A percentile compares a stretch with the other conserved stretches of the same genome.
Evolutionary conservation across 352 stramenopile species (phyloP).

Genomic region (Plasmopara halstedii): DNA sequence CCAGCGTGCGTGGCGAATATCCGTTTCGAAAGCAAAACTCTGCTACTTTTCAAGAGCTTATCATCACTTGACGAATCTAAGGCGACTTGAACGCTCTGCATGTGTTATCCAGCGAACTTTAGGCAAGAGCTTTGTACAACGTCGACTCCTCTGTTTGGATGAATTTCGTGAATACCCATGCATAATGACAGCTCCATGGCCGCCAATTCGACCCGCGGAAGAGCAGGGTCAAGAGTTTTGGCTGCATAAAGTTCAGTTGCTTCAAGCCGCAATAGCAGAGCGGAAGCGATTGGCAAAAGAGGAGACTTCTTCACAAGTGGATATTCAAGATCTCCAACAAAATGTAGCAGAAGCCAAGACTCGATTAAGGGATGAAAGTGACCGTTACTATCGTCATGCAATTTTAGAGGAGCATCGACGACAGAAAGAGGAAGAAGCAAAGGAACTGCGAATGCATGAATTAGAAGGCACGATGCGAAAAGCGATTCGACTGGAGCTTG

Average conservation of each 20-base stretch:
- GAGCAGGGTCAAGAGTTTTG: slow-evolving; percentile 17
- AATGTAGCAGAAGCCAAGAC: slow-evolving; percentile 22
- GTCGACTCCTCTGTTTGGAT: slow-evolving; percentile 16
- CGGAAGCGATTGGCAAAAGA: slow-evolving; percentile 22
- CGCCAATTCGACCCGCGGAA: slow-evolving; percentile 2
- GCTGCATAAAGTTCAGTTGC: slow-evolving; percentile 8
- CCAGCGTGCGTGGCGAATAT: slow-evolving; percentile 41
- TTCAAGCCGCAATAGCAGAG: slow-evolving; percentile 13
- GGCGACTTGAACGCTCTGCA: slow-evolving; percentile 26
- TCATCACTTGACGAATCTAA: slow-evolving; percentile 22
- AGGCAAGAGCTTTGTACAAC: slow-evolving; percentile 17
- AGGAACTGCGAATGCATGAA: slow-evolving; percentile 28
- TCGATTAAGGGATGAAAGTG: slow-evolving; percentile 25
- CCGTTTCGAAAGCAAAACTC: slow-evolving; percentile 30
- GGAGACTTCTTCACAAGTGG: slow-evolving; percentile 18
- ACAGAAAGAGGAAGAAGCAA: slow-evolving; percentile 39
- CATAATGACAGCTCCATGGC: slow-evolving; percentile 14
- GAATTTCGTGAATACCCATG: slow-evolving; percentile 26
- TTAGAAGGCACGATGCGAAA: slow-evolving; percentile 36
- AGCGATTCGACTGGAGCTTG: slow-evolving; percentile 55
- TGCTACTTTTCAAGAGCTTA: slow-evolving; percentile 18
- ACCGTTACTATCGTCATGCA: slow-evolving; percentile 42
- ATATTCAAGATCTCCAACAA: slow-evolving; percentile 25
- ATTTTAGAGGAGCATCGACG: slow-evolving; percentile 33
- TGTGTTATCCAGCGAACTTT: slow-evolving; percentile 42